Conservation (phyloP, 1,139 yeast species). For the Debaryomyces coudertii region DNA sequence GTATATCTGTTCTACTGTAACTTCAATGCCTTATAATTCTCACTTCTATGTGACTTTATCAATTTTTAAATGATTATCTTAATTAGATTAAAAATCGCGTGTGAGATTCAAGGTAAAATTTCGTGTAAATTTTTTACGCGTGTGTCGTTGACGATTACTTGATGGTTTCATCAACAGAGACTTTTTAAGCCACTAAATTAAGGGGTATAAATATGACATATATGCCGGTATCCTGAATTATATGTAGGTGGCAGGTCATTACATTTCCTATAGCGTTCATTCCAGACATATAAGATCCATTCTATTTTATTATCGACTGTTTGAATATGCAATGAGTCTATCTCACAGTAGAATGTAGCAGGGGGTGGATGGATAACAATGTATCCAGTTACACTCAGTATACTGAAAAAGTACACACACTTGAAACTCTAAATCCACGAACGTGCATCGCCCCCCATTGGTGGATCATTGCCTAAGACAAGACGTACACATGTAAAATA, state of each 20-base stretch:
- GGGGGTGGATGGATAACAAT: not conserved
- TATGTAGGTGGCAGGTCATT: constrained; percentile 1
- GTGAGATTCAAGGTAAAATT: not conserved
- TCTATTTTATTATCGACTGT: not conserved
- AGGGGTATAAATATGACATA: not conserved
- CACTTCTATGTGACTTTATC: not conserved
- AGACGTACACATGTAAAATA: too few relatives aligned
- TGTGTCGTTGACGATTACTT: constrained; percentile 3
- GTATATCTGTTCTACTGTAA: not conserved
- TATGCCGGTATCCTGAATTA: not conserved
- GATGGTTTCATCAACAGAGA: constrained; percentile 3
- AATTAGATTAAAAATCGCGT: not conserved
- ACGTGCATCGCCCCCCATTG: too few relatives aligned
- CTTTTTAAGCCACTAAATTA: not conserved
- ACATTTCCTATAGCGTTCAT: constrained; percentile 2
- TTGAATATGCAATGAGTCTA: constrained; percentile 2
- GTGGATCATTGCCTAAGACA: too few relatives aligned
- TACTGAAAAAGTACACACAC: not conserved
- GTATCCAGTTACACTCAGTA: not conserved
- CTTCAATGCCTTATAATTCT: not conserved
- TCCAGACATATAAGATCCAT: constrained; percentile 1
- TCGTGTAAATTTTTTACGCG: constrained; percentile 6
- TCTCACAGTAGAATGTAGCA: constrained; percentile 3
- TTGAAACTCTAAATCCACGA: not conserved
- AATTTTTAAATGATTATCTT: not conserved